Base-by-base conservation (phyloP, 2,329 filamentous ascomycete species). In the Colletotrichum sp. region DNA sequence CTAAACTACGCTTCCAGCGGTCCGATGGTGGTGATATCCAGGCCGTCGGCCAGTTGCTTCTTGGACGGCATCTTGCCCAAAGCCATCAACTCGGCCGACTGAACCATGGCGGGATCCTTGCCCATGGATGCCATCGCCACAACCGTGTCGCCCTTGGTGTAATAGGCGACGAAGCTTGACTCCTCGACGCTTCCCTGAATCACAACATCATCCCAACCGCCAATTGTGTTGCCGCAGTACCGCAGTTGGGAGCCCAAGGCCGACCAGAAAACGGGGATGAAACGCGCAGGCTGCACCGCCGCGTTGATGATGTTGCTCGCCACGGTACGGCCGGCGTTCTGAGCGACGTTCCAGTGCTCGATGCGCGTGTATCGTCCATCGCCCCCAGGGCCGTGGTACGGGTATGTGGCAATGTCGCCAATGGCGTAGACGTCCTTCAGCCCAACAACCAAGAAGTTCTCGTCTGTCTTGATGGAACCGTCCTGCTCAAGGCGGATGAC, bases 281-380 rank as follows among this genome's bases (percentile, higher is more conserved):
- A 98, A 4, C 91, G 88, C 80, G 94, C 92, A 1, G 92, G 88
- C 77, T 89, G 89, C 62, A 89, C 84, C 9, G 89, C 85, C 0
- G 93, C 90, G 80, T 94, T 89, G 79, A 92, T 90, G 81, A 99
- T 98, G 80, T 95, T 92, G 68, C 89, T 89, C 3, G 96, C 97
- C 2, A 94, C 96, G 28, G 91, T 90, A 59, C 96, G 94, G 4
- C 97, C 97, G 3, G 95, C 90, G 81, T 99, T 98, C 82, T 99
- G 97, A 6, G 97, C 97, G 4, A 99, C 97, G 85, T 98, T 96
- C 97, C 97, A 99, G 84, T 99, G 97, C 88, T 99, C 97, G 82
- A 99, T 98, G 78, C 97, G 93, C 1, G 94, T 92, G 21, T 90
- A 89, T 60, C 89, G 89, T 77, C 95, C 95, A 18, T 94, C 90